These are phyloP conservation scores for Yamadazyma atmosphaerica DNA, from an alignment of 1,139 yeast species.

Conservation along the genomic window DNA sequence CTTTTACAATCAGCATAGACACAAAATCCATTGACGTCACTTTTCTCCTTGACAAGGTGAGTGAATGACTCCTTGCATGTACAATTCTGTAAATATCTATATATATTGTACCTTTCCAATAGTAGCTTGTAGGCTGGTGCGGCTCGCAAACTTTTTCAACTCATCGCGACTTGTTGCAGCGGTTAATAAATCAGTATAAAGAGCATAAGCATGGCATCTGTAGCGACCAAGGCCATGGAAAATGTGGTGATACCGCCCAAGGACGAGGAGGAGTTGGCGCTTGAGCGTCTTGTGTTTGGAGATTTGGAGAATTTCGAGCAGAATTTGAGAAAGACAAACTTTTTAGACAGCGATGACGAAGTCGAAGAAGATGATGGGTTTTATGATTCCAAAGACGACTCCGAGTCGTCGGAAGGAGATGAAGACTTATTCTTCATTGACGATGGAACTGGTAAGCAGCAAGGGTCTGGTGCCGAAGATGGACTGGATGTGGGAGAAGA, in stretches of 20 bases:
- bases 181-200: no score
- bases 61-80: conserved; percentile 8
- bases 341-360: conserved; percentile 39
- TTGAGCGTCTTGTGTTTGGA: conserved; percentile 89
- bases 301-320: conserved; percentile 77
- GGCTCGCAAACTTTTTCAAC: background rate
- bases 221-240: conserved; percentile 21
- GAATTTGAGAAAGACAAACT: conserved; percentile 57
- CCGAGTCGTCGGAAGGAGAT: conserved; percentile 31
- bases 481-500: conserved; percentile 1
- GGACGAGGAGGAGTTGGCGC: conserved; percentile 74
- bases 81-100: conserved; percentile 8
- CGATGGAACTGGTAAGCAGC: conserved; percentile 37
- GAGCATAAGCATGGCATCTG: background rate
- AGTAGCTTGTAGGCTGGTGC: background rate
- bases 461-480: background rate
- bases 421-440: conserved; percentile 69
- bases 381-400: conserved; percentile 26
- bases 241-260: conserved; percentile 58
- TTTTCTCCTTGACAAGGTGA: no score
- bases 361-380: conserved; percentile 26
- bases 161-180: background rate
- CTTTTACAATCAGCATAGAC: no score
- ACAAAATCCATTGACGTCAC: background rate
- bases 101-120: conserved; percentile 6